A percentile compares a stretch with the other conserved stretches of the same genome.
Evolutionary conservation across 2,329 filamentous ascomycete genomes (phyloP).

Genomic region (Arthrobotrys entomopaga): DNA sequence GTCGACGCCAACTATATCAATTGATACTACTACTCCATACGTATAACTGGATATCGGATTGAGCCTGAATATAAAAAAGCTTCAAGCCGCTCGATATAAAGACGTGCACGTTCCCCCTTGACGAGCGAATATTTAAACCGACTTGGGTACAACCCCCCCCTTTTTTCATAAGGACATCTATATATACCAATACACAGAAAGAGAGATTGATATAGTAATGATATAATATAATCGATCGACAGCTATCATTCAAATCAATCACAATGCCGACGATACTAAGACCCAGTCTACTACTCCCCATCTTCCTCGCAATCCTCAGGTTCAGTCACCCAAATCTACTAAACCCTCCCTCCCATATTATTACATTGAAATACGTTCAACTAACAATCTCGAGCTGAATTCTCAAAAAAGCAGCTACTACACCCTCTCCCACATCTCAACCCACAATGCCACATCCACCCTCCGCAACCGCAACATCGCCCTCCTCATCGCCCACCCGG

Average conservation of each 20-base stretch:
- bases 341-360: not conserved
- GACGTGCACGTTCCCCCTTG: slow-evolving; percentile 22
- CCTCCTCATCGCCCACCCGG: slow-evolving; percentile 93
- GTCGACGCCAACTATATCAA: not conserved
- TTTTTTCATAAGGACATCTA: no score
- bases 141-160: not conserved
- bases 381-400: slow-evolving; percentile 64
- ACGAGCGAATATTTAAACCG: slow-evolving; percentile 10
- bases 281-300: slow-evolving; percentile 59
- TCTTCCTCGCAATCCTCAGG: slow-evolving; percentile 38
- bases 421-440: slow-evolving; percentile 64
- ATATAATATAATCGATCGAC: no score
- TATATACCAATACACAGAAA: no score
- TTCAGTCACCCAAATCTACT: slow-evolving; percentile 30
- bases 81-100: not conserved
- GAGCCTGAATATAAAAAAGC: slow-evolving; percentile 36
- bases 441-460: slow-evolving; percentile 70
- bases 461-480: slow-evolving; percentile 86
- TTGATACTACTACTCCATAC: no score
- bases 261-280: slow-evolving; percentile 28
- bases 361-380: slow-evolving; percentile 15
- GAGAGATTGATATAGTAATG: no score
- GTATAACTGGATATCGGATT: not conserved
- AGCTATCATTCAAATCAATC: not conserved
- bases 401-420: slow-evolving; percentile 64